These are phyloP conservation scores for Ilyonectria sp. DNA, from an alignment of 2,329 filamentous ascomycete genomes.

Conservation along the genomic window DNA sequence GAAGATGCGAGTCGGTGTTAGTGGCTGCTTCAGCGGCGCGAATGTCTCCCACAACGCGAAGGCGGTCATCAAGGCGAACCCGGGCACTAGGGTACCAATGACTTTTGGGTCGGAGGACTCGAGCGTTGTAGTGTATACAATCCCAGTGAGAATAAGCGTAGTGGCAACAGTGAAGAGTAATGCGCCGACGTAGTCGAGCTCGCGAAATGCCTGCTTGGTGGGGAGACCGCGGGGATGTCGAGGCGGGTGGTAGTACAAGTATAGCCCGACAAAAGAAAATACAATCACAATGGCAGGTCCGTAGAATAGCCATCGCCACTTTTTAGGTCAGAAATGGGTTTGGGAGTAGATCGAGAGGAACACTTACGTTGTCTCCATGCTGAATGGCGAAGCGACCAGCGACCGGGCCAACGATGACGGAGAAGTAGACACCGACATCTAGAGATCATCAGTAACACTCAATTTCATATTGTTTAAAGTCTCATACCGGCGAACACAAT, in stretches of 20 bases:
- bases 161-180: conserved; percentile 55
- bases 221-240: conserved; percentile 53
- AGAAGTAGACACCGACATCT: conserved; percentile 59
- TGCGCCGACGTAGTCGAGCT: conserved; percentile 57
- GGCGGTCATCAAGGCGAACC: conserved; percentile 51
- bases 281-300: conserved; percentile 58
- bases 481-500: conserved; percentile 56
- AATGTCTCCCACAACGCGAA: conserved; percentile 59
- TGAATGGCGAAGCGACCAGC: conserved; percentile 59
- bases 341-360: not conserved
- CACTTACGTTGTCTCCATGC: conserved; percentile 45
- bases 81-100: conserved; percentile 54
- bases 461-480: rapidly evolving
- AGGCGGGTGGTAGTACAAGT: conserved; percentile 54
- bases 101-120: conserved; percentile 55
- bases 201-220: conserved; percentile 51
- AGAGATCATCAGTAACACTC: not conserved
- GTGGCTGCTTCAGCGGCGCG: conserved; percentile 54
- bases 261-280: conserved; percentile 60
- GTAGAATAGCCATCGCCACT: conserved; percentile 64
- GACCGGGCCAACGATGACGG: conserved; percentile 62
- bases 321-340: not conserved
- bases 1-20: conserved; percentile 63
- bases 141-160: conserved; percentile 56
- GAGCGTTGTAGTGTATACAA: conserved; percentile 57